Percentiles rank a stretch among this genome's conserved stretches.
Evolutionary conservation across 495 filamentous ascomycete species (phyloP).

Genomic region (Staphylotrichum longicolle): DNA sequence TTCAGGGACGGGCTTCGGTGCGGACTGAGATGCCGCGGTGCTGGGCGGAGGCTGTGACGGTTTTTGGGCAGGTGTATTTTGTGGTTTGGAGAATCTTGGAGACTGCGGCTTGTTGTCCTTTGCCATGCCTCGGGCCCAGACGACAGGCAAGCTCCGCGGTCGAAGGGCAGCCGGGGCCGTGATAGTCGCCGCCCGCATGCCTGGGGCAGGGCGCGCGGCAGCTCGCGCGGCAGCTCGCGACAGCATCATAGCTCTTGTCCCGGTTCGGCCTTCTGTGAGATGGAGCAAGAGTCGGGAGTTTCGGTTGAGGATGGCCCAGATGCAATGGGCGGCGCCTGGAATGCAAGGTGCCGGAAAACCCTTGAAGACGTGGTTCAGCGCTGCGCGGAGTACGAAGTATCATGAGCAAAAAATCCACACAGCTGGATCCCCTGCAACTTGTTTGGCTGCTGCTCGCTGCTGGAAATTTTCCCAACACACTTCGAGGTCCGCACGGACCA

Average conservation of each 20-base stretch:
- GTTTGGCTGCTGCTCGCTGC: no score
- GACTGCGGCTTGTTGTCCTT: constrained; percentile 33
- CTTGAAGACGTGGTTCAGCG: no score
- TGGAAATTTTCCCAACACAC: constrained; percentile 1
- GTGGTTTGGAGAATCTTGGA: constrained; percentile 28
- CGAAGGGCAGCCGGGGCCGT: constrained; percentile 29
- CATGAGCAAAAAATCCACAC: constrained; percentile 6
- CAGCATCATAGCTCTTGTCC: constrained; percentile 36
- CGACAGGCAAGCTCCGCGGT: constrained; percentile 25
- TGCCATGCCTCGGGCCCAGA: constrained; percentile 46
- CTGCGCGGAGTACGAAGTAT: no score
- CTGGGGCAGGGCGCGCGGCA: constrained; percentile 37
- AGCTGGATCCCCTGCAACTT: neutral
- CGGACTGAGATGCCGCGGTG: constrained; percentile 8
- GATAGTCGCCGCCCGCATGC: constrained; percentile 27
- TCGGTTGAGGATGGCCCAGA: neutral
- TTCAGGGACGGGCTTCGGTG: constrained; percentile 15
- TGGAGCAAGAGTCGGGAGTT: neutral
- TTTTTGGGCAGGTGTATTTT: constrained; percentile 21
- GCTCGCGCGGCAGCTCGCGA: constrained; percentile 43
- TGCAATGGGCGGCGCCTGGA: neutral
- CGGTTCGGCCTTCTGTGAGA: neutral
- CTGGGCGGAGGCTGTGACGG: constrained; percentile 22
- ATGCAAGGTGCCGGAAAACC: neutral
- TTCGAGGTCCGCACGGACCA: constrained; percentile 5